These are phyloP conservation scores for Epicoccum sorghinum DNA, from an alignment of 2,329 filamentous ascomycete genomes.

Conservation along the genomic window DNA sequence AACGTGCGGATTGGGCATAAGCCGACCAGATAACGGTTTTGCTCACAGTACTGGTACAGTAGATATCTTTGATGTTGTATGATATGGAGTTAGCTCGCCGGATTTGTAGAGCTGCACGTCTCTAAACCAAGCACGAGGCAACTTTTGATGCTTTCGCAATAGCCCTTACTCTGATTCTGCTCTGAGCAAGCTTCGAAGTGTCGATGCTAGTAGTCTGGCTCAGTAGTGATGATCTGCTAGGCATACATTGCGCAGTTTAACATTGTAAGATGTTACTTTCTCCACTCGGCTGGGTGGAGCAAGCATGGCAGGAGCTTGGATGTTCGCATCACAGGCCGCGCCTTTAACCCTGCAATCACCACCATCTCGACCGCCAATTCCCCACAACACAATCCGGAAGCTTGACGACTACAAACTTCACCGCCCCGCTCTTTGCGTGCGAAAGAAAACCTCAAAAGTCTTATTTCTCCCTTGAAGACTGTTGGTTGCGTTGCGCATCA, in stretches of 20 bases:
- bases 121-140: no score
- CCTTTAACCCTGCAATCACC: constrained; percentile 15
- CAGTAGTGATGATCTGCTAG: no score
- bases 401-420: neutral
- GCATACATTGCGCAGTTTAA: neutral
- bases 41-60: no score
- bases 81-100: no score
- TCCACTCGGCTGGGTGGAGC: neutral
- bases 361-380: constrained; percentile 2
- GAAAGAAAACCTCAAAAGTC: neutral
- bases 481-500: neutral
- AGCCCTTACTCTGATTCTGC: no score
- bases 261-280: constrained; percentile 12
- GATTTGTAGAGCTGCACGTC: no score
- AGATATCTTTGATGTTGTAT: no score
- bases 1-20: neutral
- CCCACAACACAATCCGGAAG: constrained; percentile 1
- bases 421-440: neutral
- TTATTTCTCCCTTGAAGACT: no score
- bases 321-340: constrained; percentile 24
- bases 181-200: no score
- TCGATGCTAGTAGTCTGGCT: no score
- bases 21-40: neutral
- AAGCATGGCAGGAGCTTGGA: constrained; percentile 20
- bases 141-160: no score